Evolutionary conservation across 139 green algal genomes (phyloP).

Genomic region (Prasinococcaceae sp.): DNA sequence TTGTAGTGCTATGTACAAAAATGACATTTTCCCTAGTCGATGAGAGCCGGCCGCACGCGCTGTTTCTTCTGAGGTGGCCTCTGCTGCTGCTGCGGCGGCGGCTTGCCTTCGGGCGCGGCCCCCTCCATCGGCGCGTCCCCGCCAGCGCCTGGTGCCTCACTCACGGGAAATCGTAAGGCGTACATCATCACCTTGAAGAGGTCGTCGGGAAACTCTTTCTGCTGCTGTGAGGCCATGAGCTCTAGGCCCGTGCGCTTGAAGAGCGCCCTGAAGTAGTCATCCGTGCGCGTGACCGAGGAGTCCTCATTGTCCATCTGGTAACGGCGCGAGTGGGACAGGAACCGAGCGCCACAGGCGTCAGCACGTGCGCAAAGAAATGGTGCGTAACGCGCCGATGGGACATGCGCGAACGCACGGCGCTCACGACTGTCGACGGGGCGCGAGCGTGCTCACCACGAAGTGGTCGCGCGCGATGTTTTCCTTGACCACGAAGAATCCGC

Average conservation of each 20-base stretch:
- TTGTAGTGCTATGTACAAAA: too few species aligned
- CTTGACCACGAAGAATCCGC: constrained; percentile 71
- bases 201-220: constrained; percentile 9
- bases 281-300: too few species aligned
- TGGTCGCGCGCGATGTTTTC: constrained; percentile 64
- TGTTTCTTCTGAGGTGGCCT: too few species aligned
- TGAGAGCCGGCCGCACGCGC: too few species aligned
- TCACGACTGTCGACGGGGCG: constrained; percentile 68
- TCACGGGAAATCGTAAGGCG: too few species aligned
- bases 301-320: too few species aligned
- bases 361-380: constrained; percentile 10
- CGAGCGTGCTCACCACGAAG: constrained; percentile 73
- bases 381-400: neutral
- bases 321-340: too few species aligned
- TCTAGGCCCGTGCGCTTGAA: constrained; percentile 27
- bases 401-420: constrained; percentile 43
- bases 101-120: too few species aligned
- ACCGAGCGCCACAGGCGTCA: neutral
- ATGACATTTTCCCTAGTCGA: too few species aligned
- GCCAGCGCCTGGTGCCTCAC: too few species aligned
- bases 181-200: constrained; percentile 51
- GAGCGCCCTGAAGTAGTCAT: constrained; percentile 47
- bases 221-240: neutral
- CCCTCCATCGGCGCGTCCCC: too few species aligned
- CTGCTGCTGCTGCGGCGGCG: too few species aligned